Evolutionary conservation across 106 monocot genomes (phyloP), one percentile per base, ranked within the genome.

Genomic region (Xerophyta viscosa): DNA sequence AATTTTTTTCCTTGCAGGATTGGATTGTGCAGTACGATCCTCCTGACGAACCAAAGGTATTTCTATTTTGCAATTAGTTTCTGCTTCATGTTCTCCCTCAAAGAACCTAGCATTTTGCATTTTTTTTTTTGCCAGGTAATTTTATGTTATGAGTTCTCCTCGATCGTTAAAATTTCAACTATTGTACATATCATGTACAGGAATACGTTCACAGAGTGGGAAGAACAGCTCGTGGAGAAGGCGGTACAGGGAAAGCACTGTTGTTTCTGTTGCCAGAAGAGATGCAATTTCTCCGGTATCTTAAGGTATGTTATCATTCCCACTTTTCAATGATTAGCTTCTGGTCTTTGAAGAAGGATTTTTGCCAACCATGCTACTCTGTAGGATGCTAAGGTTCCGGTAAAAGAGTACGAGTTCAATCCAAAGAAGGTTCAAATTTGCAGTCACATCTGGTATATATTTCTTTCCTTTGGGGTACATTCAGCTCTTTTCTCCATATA

Each of bases 11-110:
- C 8, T n/a, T 86, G 20, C 52, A 94, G 93, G 94, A 96, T 46
- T 88, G 77, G 80, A 94, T 94, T 65, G 68, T 94, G 27, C 94
- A 96, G 53, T 96, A 88, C 60, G 94, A 96, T 68, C 94, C 94
- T 54, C 94, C 94, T 11, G 94, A 96, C 68, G 94, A 96, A 54
- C 88, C 88, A 37, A 96, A 96, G 94, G 93, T 84, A 25, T 44
- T n/a, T n/a, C n/a, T n/a, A n/a, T n/a, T n/a, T n/a, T n/a, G n/a
- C n/a, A n/a, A n/a, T n/a, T n/a, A n/a, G n/a, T n/a, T n/a, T n/a
- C n/a, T n/a, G n/a, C n/a, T n/a, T n/a, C n/a, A n/a, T n/a, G n/a
- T n/a, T n/a, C n/a, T n/a, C n/a, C n/a, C n/a, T n/a, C n/a, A n/a
- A n/a, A n/a, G n/a, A n/a, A n/a, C n/a, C n/a, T n/a, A n/a, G n/a